A percentile compares a stretch with the other conserved stretches of the same genome.
Evolutionary conservation across 2,329 filamentous ascomycete species (phyloP).

Genomic region (Pseudonectria foliicola): DNA sequence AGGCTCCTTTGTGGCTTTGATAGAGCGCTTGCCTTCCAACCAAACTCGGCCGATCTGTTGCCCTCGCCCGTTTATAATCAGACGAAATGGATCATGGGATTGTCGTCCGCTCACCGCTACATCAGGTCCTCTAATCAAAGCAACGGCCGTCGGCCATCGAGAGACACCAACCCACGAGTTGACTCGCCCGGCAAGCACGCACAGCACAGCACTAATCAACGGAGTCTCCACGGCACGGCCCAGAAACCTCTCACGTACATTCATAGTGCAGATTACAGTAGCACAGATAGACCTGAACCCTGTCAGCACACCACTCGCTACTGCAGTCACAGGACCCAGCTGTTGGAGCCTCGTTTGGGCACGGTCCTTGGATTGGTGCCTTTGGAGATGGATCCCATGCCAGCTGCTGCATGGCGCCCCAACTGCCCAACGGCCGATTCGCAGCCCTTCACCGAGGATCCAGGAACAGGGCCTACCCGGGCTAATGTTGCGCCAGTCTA

Average conservation of each 20-base stretch:
- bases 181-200: too few species aligned
- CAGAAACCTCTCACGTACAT: too few species aligned
- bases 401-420: slow-evolving; percentile 8
- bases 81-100: background rate
- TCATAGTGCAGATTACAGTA: too few species aligned
- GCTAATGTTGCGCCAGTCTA: slow-evolving; percentile 6
- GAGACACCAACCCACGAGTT: too few species aligned
- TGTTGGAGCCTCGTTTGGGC: slow-evolving; percentile 9
- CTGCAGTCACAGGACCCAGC: slow-evolving; percentile 23
- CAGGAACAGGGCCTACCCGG: slow-evolving; percentile 17
- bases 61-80: background rate
- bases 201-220: background rate
- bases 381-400: slow-evolving; percentile 10
- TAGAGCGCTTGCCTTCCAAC: background rate
- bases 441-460: slow-evolving; percentile 22
- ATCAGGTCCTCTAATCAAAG: too few species aligned
- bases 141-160: too few species aligned
- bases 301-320: slow-evolving; percentile 21
- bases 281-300: slow-evolving; percentile 21
- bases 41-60: too few species aligned
- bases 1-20: too few species aligned
- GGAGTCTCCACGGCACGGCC: background rate
- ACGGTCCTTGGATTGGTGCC: too few species aligned
- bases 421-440: slow-evolving; percentile 12
- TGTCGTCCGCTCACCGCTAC: too few species aligned